Evolutionary conservation across 805 yeast genomes (phyloP).

Genomic region (Candida pseudoglaebosa): DNA sequence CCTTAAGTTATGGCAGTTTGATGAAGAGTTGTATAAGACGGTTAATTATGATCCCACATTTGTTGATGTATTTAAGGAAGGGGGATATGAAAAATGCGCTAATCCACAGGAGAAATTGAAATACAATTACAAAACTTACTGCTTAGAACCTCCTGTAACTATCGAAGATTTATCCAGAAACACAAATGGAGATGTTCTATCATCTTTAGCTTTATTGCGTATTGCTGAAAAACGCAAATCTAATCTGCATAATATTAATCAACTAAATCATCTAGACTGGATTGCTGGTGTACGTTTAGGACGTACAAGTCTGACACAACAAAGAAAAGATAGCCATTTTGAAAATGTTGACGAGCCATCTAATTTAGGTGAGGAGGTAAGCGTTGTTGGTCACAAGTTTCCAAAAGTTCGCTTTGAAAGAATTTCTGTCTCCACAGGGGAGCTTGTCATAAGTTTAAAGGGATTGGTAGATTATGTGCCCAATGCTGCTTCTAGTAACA

Average conservation of each 20-base stretch:
- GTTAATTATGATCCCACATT: conserved; percentile 36
- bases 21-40: conserved; percentile 29
- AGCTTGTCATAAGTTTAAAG: conserved; percentile 65
- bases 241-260: conserved; percentile 29
- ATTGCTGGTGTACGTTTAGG: conserved; percentile 87
- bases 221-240: conserved; percentile 36
- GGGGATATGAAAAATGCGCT: conserved; percentile 4
- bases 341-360: conserved; percentile 39
- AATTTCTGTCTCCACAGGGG: conserved; percentile 85
- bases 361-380: conserved; percentile 88
- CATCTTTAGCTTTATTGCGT: conserved; percentile 34
- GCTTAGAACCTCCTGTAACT: conserved; percentile 33
- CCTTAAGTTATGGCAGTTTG: conserved; percentile 72
- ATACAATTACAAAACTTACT: conserved; percentile 29
- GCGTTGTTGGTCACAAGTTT: conserved; percentile 81
- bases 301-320: conserved; percentile 39
- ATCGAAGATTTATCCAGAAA: conserved; percentile 29
- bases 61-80: conserved; percentile 10
- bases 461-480: conserved; percentile 37
- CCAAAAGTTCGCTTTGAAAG: conserved; percentile 84
- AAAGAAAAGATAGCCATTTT: conserved; percentile 14
- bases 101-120: conserved; percentile 4
- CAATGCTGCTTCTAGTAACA: no score
- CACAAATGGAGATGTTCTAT: conserved; percentile 30
- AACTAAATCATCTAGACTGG: conserved; percentile 78